Base-by-base conservation (phyloP, 139 green algal species). In the Chlorella sp. region DNA sequence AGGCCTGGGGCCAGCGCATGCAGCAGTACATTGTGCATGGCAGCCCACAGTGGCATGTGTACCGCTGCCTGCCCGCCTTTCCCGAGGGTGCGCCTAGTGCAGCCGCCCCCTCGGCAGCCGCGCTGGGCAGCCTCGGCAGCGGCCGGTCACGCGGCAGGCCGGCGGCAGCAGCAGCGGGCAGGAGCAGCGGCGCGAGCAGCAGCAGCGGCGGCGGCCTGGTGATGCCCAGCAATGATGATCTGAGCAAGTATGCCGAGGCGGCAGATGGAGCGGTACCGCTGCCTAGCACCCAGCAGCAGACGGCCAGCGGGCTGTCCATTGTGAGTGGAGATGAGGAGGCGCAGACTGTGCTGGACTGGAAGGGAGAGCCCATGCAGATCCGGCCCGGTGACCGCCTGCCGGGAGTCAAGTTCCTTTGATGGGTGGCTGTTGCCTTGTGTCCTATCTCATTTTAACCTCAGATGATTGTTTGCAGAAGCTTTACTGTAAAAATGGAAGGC, bases 301-400 rank as follows among this genome's bases (percentile, higher is more conserved):
- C 58, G 34, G n/a, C 58, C 38, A 81, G 69, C 51, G 73, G 84
- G 56, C 64, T 89, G 43, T 46, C 74, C n/a, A 58, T 80, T 7
- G 81, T 90, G 32, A 73, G 34, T 38, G 73, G 58, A 1, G 70
- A 81, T n/a, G 73, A 85, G n/a, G 85, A 81, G 58, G 62, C 62
- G 13, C 54, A 83, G 44, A 34, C 90, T n/a, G 85, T 94, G 34
- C 84, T 94, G 38, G 91, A 95, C 76, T 94, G 93, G 92, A 96
- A 96, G 76, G 94, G 94, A 0, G 94, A 97, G 6, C 91, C 93
- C 0, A 95, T 97, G 90, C 90, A 56, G 40, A 44, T 60, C 43
- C 51, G 51, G 51, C 51, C 51, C 13, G 51, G 51, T 16, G 51
- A 60, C 51, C 9, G 16, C 13, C 51, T 60, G 51, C 51, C 51